Base-by-base conservation (phyloP, 129 eudicot genomes). In the Escallonia herrerae region DNA sequence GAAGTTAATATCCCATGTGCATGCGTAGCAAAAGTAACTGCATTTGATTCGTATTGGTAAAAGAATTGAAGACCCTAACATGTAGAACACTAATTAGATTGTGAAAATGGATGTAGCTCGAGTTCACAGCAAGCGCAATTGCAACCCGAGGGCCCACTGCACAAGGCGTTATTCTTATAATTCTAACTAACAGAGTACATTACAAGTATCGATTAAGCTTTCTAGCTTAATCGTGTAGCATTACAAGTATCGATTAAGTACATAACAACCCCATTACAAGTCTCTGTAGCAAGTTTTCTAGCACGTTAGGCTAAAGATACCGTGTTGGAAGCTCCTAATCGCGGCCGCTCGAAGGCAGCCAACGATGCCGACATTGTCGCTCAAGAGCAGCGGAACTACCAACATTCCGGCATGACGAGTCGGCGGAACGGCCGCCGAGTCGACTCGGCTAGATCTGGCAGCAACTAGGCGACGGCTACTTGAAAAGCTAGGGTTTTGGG, bases 281-380 rank as follows among this genome's bases (percentile, higher is more conserved):
- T 15, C 5, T 45, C 49, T 6, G 13, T 41, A 48, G 11, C 1
- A 4, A 40, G 15, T 42, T 13, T 10, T 1, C 48, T 45, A 4
- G 48, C 40, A 40, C 4, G 49, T 4, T 45, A 45, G 4, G 49
- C n/a, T 51, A 43, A 61, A 3, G 12, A 15, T 84, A 90, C 97
- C 95, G 95, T 90, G 48, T 90, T 87, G 13, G 90, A 59, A 77
- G 86, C 72, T 48, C 81, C 95, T 70, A 73, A 72, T 63, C 93
- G 83, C 10, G 97, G 87, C 64, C 93, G 95, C 60, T 90, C 95
- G 55, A 87, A 79, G 60, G 90, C 78, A 67, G 87, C 82, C 72
- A 83, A 61, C 9, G 79, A 60, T 37, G 80, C 73, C 63, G 97
- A 84, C 97, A 90, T 90, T 72, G 14, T 54, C 59, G 62, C 62